Base-by-base conservation (phyloP, 441 rosid genomes). In the Codiaeum variegatum region DNA sequence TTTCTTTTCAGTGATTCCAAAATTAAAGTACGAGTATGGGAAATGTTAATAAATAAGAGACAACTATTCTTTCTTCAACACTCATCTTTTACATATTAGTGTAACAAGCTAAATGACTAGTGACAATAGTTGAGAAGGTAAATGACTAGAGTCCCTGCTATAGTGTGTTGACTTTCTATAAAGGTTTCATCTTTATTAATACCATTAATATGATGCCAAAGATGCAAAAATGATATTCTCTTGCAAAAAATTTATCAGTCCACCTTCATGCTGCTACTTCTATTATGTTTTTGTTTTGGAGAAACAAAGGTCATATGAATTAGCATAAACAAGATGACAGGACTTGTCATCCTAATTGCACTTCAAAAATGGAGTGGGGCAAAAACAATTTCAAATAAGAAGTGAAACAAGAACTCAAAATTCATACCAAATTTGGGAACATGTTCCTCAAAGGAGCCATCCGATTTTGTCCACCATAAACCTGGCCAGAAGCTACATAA, bases 401-500 rank as follows among this genome's bases (percentile, higher is more conserved):
- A 7, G 63, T 4, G n/a, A 19, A 34, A 31, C 61, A 55, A 9
- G 49, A 19, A 67, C 12, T 52, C 31, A 42, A 72, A 74, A 52
- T 58, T 49, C 80, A 73, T 81, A 95, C 99, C 91, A 95, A 80
- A 87, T 91, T 90, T 21, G 97, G 95, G 80, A 93, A 93, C 99
- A 95, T 91, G 89, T 93, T 93, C 83, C 97, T 86, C 40, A 93
- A 81, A 36, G 98, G 98, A 73, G 99, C 99, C 99, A 95, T 91
- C 75, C 99, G 93, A 72, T 95, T 95, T 76, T 95, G 96, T 65
- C 99, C 98, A 32, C 99, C 98, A 77, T 93, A 95, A 77, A 93
- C 98, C 84, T 91, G 96, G 70, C 99, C 99, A 68, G 97, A 95
- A 83, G 99, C 99, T 73, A 95, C 99, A 74, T 95, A 95, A 38